phyloP scores from a whole-genome alignment of 1,284 basidiomycete genomes.

The Cerioporus squamosus region DNA sequence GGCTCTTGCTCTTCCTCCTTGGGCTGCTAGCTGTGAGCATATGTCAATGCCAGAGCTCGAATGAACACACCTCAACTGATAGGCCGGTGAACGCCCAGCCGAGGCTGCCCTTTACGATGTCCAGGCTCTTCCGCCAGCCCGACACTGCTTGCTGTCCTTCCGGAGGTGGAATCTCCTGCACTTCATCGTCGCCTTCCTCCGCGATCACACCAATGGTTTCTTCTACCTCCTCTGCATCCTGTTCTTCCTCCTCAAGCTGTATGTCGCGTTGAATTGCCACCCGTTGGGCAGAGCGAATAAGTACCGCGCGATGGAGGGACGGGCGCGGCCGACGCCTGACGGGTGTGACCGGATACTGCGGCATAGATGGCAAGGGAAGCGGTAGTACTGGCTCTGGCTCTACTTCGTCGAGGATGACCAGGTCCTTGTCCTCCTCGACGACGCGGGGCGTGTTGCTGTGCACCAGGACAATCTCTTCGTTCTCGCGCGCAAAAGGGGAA shows the following conservation, averaged over 20 bases:
- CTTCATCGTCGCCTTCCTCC: constrained; percentile 34
- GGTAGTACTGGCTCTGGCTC: constrained; percentile 27
- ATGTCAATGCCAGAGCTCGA: background rate
- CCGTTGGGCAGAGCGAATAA: constrained; percentile 70
- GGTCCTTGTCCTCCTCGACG: constrained; percentile 69
- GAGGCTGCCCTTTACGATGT: constrained; percentile 35
- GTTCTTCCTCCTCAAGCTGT: constrained; percentile 45
- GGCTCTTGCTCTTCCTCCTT: constrained; percentile 28
- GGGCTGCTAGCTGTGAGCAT: constrained; percentile 10
- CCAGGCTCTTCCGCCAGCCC: constrained; percentile 41
- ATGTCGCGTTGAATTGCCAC: constrained; percentile 47
- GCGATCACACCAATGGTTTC: constrained; percentile 33
- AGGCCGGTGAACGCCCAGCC: constrained; percentile 41
- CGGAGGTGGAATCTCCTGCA: constrained; percentile 29
- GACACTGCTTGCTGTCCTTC: constrained; percentile 35
- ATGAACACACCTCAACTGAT: constrained; percentile 28
- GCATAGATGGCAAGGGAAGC: constrained; percentile 22
- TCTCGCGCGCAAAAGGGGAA: constrained; percentile 30
- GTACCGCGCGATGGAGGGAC: constrained; percentile 67
- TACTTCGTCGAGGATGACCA: constrained; percentile 72
- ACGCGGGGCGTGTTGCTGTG: constrained; percentile 70
- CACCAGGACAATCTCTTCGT: constrained; percentile 62
- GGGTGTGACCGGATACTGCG: constrained; percentile 46
- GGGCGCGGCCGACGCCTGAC: constrained; percentile 45
- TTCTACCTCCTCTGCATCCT: constrained; percentile 38